These are phyloP conservation scores for Phytophthora colocasiae DNA, from an alignment of 352 stramenopile genomes.

Conservation along the genomic window DNA sequence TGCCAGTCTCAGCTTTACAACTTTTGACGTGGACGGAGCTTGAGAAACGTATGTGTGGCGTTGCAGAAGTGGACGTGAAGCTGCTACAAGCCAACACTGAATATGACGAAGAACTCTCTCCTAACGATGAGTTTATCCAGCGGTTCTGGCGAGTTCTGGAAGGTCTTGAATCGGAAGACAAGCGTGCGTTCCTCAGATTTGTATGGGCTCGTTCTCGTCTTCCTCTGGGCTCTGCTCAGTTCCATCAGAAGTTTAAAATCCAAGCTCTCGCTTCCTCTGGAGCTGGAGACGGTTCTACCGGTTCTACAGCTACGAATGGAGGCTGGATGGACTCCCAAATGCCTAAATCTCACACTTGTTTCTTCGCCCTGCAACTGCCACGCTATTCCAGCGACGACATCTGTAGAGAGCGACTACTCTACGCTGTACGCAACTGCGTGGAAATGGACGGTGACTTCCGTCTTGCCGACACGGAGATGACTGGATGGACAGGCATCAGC, in stretches of 20 bases:
- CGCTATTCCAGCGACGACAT: constrained; percentile 83
- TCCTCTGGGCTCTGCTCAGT: constrained; percentile 63
- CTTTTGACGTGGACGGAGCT: constrained; percentile 77
- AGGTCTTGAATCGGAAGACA: constrained; percentile 67
- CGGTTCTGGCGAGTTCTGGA: constrained; percentile 82
- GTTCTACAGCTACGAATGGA: constrained; percentile 2
- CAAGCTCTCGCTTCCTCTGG: constrained; percentile 56
- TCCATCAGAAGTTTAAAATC: constrained; percentile 90
- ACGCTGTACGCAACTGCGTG: constrained; percentile 86
- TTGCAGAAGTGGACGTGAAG: constrained; percentile 75
- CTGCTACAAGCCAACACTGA: constrained; percentile 81
- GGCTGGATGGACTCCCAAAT: constrained; percentile 65
- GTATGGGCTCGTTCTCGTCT: constrained; percentile 83
- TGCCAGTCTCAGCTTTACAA: constrained; percentile 64
- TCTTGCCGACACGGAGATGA: constrained; percentile 85
- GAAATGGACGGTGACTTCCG: constrained; percentile 92
- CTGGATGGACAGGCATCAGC: constrained; percentile 71
- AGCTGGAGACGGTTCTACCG: constrained; percentile 8
- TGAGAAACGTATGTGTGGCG: constrained; percentile 75
- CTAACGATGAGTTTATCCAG: constrained; percentile 72
- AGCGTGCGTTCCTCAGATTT: constrained; percentile 80
- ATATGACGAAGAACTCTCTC: constrained; percentile 81
- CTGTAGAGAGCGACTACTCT: constrained; percentile 72
- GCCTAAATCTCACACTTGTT: constrained; percentile 90
- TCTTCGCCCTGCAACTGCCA: constrained; percentile 84